phyloP scores from a whole-genome alignment of 2,329 filamentous ascomycete genomes.

The Epichloe sp. region DNA sequence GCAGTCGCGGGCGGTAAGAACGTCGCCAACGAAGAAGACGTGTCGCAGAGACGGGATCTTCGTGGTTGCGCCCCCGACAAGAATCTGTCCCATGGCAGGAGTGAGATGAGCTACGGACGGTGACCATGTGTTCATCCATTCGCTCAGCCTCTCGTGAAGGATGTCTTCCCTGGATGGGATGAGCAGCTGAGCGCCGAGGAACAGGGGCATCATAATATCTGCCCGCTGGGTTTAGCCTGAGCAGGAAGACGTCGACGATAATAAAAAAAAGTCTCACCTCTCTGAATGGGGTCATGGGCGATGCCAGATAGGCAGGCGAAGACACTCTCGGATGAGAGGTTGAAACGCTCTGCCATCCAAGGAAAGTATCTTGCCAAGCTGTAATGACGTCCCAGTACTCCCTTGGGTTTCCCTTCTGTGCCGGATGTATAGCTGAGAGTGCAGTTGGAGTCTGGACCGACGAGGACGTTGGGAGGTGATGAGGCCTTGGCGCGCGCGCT shows the following conservation, averaged over 20 bases:
- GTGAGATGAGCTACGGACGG: constrained; percentile 77
- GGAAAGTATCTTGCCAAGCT: constrained; percentile 75
- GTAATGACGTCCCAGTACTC: constrained; percentile 78
- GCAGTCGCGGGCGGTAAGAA: constrained; percentile 51
- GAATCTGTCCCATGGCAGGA: constrained; percentile 90
- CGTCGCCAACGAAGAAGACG: constrained; percentile 85
- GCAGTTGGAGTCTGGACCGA: constrained; percentile 75
- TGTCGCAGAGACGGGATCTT: constrained; percentile 64
- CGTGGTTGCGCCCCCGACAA: constrained; percentile 71
- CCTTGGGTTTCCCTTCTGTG: constrained; percentile 68
- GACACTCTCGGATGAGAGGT: constrained; percentile 54
- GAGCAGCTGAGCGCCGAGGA: constrained; percentile 67
- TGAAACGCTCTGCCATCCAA: constrained; percentile 84
- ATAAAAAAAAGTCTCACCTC: constrained; percentile 27
- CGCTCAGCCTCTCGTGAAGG: constrained; percentile 66
- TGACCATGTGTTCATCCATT: constrained; percentile 78
- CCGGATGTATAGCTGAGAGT: constrained; percentile 67
- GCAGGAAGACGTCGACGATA: not conserved
- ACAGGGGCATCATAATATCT: constrained; percentile 84
- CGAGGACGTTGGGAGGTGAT: constrained; percentile 54
- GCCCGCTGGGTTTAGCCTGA: not conserved
- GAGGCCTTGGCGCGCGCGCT: constrained; percentile 36
- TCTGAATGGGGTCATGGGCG: constrained; percentile 57
- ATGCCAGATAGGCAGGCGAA: constrained; percentile 83
- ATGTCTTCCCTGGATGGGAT: constrained; percentile 78